A percentile compares a stretch with the other conserved stretches of the same genome.
phyloP scores from a whole-genome alignment of 768 basidiomycete genomes.

The Mycena venus region DNA sequence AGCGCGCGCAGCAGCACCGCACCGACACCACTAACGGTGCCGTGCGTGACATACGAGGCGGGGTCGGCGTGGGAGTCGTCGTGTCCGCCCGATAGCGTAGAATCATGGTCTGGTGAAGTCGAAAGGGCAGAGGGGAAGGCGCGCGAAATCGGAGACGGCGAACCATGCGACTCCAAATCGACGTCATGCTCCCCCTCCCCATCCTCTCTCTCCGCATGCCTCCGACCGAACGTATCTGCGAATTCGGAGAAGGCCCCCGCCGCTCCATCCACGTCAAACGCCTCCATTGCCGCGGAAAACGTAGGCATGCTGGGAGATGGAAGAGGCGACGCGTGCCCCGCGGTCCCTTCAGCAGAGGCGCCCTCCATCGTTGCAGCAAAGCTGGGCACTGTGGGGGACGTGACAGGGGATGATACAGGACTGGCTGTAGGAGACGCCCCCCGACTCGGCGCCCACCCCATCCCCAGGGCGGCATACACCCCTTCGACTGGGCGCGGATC shows the following conservation, averaged over 20 bases:
- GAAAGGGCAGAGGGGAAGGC: too few species aligned
- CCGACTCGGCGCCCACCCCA: slow-evolving; percentile 54
- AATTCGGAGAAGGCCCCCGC: too few species aligned
- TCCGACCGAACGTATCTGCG: too few species aligned
- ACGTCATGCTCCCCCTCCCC: background rate
- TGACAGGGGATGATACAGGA: background rate
- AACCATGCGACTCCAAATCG: background rate
- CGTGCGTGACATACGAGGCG: slow-evolving; percentile 75
- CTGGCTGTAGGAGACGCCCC: slow-evolving; percentile 16
- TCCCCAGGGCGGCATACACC: slow-evolving; percentile 82
- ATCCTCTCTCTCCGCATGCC: too few species aligned
- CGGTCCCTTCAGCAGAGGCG: too few species aligned
- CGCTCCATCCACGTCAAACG: background rate
- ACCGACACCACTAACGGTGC: slow-evolving; percentile 75
- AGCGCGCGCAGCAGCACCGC: slow-evolving; percentile 80
- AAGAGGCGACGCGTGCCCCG: too few species aligned
- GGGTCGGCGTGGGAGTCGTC: slow-evolving; percentile 23
- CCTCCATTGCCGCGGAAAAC: background rate
- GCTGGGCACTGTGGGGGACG: background rate
- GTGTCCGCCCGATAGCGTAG: too few species aligned
- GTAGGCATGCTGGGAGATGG: too few species aligned
- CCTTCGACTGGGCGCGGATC: slow-evolving; percentile 84
- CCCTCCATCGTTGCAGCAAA: too few species aligned
- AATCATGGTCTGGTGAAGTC: too few species aligned
- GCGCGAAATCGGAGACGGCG: background rate